Percentiles rank a stretch among this genome's conserved stretches.
phyloP scores from a whole-genome alignment of 495 filamentous ascomycete species.

The Aspergillus leporis region DNA sequence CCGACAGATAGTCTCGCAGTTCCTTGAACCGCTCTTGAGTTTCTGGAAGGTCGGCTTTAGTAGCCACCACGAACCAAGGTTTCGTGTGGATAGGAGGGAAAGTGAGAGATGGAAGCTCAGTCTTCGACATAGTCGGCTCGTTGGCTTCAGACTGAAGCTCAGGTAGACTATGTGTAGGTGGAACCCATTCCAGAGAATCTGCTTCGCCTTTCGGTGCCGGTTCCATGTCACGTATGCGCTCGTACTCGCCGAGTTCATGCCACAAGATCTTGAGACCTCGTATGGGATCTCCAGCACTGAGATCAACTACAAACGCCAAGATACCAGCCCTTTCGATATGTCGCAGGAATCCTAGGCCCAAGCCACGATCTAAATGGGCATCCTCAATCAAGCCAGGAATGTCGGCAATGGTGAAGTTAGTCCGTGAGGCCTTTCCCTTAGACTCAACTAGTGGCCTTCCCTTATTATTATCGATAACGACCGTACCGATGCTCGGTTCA shows the following conservation, averaged over 20 bases:
- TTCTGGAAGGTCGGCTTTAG: conserved; percentile 82
- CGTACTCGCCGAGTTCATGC: conserved; percentile 86
- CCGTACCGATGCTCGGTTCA: conserved; percentile 90
- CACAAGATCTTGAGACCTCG: conserved; percentile 76
- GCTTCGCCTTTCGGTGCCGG: conserved; percentile 51
- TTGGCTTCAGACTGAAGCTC: conserved; percentile 22
- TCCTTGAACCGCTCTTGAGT: conserved; percentile 75
- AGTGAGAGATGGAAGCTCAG: conserved; percentile 32
- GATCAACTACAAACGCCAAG: conserved; percentile 90
- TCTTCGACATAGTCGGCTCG: background rate
- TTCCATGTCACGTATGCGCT: conserved; percentile 65
- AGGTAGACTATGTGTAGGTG: conserved; percentile 24
- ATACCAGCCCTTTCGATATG: conserved; percentile 93
- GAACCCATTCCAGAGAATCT: conserved; percentile 27
- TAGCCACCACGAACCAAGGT: conserved; percentile 96
- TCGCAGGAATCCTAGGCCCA: conserved; percentile 88
- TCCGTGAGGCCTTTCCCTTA: conserved; percentile 48
- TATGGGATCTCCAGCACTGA: conserved; percentile 77
- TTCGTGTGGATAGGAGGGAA: conserved; percentile 75
- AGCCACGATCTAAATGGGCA: conserved; percentile 87
- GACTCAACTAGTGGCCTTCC: conserved; percentile 60
- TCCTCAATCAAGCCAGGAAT: conserved; percentile 90
- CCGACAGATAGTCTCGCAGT: conserved; percentile 66
- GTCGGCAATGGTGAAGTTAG: conserved; percentile 89
- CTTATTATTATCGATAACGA: conserved; percentile 80